Percentiles rank a stretch among this genome's conserved stretches.
phyloP scores from a whole-genome alignment of 2,329 filamentous ascomycete genomes.

The Metarhizium anisopliae region DNA sequence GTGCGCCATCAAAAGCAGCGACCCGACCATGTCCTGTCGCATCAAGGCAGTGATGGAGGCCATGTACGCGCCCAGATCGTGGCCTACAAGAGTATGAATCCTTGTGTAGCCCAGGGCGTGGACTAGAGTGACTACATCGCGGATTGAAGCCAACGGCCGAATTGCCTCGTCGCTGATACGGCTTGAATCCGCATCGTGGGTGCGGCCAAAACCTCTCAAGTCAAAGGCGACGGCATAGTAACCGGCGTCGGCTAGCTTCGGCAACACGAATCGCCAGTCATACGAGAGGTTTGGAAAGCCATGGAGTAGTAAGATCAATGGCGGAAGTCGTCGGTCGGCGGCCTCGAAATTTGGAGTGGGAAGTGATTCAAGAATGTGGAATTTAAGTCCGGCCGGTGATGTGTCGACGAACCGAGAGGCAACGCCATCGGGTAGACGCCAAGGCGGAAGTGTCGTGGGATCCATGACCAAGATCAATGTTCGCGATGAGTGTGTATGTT shows the following conservation, averaged over 20 bases:
- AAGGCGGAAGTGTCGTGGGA: neutral
- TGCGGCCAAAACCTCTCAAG: constrained; percentile 59
- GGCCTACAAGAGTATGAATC: constrained; percentile 52
- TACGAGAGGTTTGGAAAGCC: constrained; percentile 62
- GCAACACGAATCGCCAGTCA: constrained; percentile 59
- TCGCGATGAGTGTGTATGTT: no score
- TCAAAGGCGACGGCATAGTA: constrained; percentile 61
- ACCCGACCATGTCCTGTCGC: constrained; percentile 55
- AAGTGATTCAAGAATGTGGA: constrained; percentile 45
- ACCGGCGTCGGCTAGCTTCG: constrained; percentile 46
- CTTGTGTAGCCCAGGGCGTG: constrained; percentile 49
- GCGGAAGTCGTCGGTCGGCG: constrained; percentile 19
- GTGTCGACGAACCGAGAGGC: constrained; percentile 44
- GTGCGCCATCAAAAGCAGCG: constrained; percentile 49
- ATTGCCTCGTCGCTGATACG: constrained; percentile 29
- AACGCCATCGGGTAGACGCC: constrained; percentile 40
- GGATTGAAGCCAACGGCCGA: constrained; percentile 41
- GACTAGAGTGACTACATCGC: constrained; percentile 53
- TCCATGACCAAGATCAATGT: neutral
- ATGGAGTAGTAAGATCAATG: constrained; percentile 53
- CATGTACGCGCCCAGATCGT: constrained; percentile 57
- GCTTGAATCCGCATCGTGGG: constrained; percentile 35
- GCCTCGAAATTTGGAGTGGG: constrained; percentile 23
- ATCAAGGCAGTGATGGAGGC: constrained; percentile 51
- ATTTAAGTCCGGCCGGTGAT: constrained; percentile 44